Percentiles rank a stretch among this genome's conserved stretches.
phyloP scores from a whole-genome alignment of 2,329 filamentous ascomycete genomes.

The Grosmannia huntii region DNA sequence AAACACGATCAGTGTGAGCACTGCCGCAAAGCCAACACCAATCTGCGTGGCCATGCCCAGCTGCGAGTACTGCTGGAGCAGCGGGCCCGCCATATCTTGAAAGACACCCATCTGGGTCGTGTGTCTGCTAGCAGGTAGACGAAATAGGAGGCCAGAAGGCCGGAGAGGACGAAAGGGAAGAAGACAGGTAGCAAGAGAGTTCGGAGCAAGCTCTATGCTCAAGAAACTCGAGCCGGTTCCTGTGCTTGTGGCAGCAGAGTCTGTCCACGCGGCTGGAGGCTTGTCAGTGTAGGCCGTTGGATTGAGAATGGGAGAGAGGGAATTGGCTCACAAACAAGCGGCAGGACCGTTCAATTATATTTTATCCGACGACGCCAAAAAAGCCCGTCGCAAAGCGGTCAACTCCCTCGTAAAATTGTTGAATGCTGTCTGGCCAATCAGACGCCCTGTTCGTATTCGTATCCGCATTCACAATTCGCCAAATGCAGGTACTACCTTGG shows the following conservation, averaged over 20 bases:
- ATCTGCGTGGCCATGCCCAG: conserved; percentile 36
- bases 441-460: conserved; percentile 8
- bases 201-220: neutral
- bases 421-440: conserved; percentile 4
- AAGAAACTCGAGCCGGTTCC: neutral
- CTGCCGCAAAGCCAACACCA: conserved; percentile 26
- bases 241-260: neutral
- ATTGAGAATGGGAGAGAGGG: neutral
- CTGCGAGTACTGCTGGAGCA: conserved; percentile 35
- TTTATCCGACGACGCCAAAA: neutral
- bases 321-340: neutral
- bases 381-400: neutral
- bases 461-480: conserved; percentile 1
- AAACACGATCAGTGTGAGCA: conserved; percentile 46
- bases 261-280: neutral
- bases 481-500: neutral
- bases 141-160: neutral
- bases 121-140: neutral
- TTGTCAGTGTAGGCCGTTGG: neutral
- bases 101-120: conserved; percentile 37
- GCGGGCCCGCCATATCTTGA: conserved; percentile 36
- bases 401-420: neutral
- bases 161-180: neutral
- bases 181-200: neutral
- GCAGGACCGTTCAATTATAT: neutral